Conservation (phyloP, 2,329 filamentous ascomycete genomes). For the Fusarium kyushuense region DNA sequence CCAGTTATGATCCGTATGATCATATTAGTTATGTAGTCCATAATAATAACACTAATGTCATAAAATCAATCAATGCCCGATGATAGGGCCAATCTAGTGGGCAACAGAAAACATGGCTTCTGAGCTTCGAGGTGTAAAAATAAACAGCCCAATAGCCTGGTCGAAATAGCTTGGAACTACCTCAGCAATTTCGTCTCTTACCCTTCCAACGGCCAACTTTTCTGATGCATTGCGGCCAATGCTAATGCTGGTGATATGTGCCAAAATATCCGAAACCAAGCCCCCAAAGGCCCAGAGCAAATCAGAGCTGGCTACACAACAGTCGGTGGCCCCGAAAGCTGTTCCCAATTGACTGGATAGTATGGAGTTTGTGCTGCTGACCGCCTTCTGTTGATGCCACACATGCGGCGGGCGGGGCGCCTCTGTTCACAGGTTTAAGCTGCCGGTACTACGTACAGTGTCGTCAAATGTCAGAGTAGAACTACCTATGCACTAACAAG, state of each 20-base stretch:
- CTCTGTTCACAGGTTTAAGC: neutral
- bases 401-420: neutral
- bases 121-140: neutral
- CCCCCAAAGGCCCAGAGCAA: conserved; percentile 19
- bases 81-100: conserved; percentile 23
- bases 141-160: neutral
- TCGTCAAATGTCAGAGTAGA: conserved; percentile 20
- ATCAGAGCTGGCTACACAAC: conserved; percentile 30
- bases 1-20: conserved; percentile 24
- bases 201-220: neutral
- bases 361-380: conserved; percentile 31
- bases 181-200: neutral
- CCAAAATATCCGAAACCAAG: conserved; percentile 36
- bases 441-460: neutral
- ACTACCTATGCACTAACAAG: neutral
- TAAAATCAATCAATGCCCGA: conserved; percentile 25
- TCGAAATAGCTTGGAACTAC: neutral
- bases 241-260: conserved; percentile 24
- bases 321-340: conserved; percentile 33
- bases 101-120: neutral
- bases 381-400: conserved; percentile 22
- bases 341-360: conserved; percentile 40
- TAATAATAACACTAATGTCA: conserved; percentile 2
- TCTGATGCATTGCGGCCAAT: conserved; percentile 1
- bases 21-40: neutral